Evolutionary conservation across 306 rosid species (phyloP).

Genomic region (Abrus pulchellus): DNA sequence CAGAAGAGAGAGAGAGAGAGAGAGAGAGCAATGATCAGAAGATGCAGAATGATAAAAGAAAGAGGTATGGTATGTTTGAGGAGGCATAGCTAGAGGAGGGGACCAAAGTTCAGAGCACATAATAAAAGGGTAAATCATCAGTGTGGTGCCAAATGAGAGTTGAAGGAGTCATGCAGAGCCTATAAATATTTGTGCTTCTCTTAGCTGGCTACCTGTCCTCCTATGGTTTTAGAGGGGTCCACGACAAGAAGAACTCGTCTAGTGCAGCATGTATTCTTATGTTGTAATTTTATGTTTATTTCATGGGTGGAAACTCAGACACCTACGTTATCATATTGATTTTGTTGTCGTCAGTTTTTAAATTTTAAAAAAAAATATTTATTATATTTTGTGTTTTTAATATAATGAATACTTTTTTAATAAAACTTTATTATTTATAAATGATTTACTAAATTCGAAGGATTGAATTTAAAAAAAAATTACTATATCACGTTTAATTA

Average conservation of each 20-base stretch:
- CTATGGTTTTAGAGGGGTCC: conserved; percentile 50
- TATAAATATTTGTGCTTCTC: conserved; percentile 57
- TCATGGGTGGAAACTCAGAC: too few relatives aligned
- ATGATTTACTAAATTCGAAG: too few relatives aligned
- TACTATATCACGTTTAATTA: neutral
- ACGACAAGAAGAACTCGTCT: neutral
- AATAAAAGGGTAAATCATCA: conserved; percentile 38
- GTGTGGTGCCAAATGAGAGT: conserved; percentile 55
- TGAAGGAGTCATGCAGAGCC: conserved; percentile 52
- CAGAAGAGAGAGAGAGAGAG: conserved; percentile 46
- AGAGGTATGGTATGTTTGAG: conserved; percentile 20
- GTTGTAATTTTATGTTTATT: too few relatives aligned
- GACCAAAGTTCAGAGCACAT: conserved; percentile 54
- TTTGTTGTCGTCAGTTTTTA: too few relatives aligned
- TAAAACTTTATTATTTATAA: too few relatives aligned
- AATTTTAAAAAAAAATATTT: too few relatives aligned
- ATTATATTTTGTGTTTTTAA: too few relatives aligned
- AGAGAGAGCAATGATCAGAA: conserved; percentile 17
- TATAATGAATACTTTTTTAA: too few relatives aligned
- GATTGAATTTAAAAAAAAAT: too few relatives aligned
- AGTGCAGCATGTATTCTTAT: neutral
- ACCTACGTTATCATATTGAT: too few relatives aligned
- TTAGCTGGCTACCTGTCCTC: conserved; percentile 61
- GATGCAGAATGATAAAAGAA: conserved; percentile 31
- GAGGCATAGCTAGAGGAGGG: conserved; percentile 48